Conservation (phyloP, 441 rosid genomes). For the Brassica balearica region DNA sequence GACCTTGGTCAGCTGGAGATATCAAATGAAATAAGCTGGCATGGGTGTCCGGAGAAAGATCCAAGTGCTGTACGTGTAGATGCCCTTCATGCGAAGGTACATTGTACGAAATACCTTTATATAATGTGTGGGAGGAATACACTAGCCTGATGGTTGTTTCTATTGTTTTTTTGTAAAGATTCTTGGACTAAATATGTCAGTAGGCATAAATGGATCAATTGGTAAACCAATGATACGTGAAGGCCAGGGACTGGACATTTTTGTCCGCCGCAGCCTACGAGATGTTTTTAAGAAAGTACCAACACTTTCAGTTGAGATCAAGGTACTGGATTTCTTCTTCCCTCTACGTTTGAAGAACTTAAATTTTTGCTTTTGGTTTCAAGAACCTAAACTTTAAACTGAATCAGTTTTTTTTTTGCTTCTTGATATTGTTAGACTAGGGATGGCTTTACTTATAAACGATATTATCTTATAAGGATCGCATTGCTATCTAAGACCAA, state of each 20-base stretch:
- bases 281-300: slow-evolving; percentile 97
- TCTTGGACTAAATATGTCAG: slow-evolving; percentile 94
- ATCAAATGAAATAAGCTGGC: slow-evolving; percentile 95
- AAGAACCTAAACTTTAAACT: slow-evolving; percentile 25
- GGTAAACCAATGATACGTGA: slow-evolving; percentile 95
- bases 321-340: slow-evolving; percentile 56
- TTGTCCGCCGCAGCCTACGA: slow-evolving; percentile 91
- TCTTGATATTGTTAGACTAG: slow-evolving; percentile 28
- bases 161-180: slow-evolving; percentile 62
- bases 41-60: slow-evolving; percentile 89
- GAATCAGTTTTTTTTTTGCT: background rate
- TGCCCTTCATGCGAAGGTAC: slow-evolving; percentile 96
- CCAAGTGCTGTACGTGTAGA: slow-evolving; percentile 94
- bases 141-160: slow-evolving; percentile 28
- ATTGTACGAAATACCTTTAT: slow-evolving; percentile 19
- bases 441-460: slow-evolving; percentile 13
- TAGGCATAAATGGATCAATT: slow-evolving; percentile 81
- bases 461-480: slow-evolving; percentile 2
- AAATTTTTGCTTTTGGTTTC: slow-evolving; percentile 19
- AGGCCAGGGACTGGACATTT: slow-evolving; percentile 87
- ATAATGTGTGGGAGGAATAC: slow-evolving; percentile 23
- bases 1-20: slow-evolving; percentile 91
- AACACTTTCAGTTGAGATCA: slow-evolving; percentile 84
- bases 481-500: slow-evolving; percentile 25
- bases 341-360: slow-evolving; percentile 21